phyloP scores from a whole-genome alignment of 768 basidiomycete species.

The Leccinum subgranulosum region DNA sequence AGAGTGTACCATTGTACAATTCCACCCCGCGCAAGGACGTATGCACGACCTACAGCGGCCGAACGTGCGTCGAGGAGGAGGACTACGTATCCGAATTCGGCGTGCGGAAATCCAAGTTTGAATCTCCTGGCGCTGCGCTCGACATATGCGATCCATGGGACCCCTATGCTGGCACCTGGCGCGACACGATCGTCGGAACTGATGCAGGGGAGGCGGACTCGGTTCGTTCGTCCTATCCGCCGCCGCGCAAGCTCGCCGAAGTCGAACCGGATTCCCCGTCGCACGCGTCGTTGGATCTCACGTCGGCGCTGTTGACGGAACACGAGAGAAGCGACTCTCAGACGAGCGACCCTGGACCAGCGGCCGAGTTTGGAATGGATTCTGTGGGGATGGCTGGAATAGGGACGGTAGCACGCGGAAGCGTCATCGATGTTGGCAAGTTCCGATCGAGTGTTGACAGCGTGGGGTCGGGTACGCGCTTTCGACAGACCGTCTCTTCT shows the following conservation, averaged over 20 bases:
- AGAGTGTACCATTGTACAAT: constrained; percentile 37
- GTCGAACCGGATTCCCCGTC: constrained; percentile 17
- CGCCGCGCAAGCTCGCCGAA: neutral
- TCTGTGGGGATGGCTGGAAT: constrained; percentile 42
- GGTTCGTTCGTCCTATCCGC: constrained; percentile 11
- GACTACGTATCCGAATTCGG: constrained; percentile 10
- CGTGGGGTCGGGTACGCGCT: constrained; percentile 4
- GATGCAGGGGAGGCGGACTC: constrained; percentile 16
- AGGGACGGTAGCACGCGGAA: constrained; percentile 40
- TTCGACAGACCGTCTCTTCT: constrained; percentile 1
- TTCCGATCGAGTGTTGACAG: constrained; percentile 15
- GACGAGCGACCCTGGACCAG: neutral
- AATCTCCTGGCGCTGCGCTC: neutral
- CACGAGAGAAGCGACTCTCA: neutral
- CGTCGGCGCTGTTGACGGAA: constrained; percentile 30
- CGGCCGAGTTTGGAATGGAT: constrained; percentile 21
- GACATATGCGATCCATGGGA: constrained; percentile 25
- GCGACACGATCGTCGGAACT: constrained; percentile 31
- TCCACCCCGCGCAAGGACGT: constrained; percentile 34
- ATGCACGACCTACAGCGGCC: neutral
- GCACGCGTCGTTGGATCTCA: constrained; percentile 25
- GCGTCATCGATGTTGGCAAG: constrained; percentile 19
- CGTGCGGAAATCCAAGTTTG: constrained; percentile 4
- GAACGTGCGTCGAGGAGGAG: constrained; percentile 8
- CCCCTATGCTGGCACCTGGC: constrained; percentile 19